Percentiles rank a stretch among this genome's conserved stretches.
Evolutionary conservation across 495 filamentous ascomycete species (phyloP).

Genomic region (Penicillium longicatenatum): DNA sequence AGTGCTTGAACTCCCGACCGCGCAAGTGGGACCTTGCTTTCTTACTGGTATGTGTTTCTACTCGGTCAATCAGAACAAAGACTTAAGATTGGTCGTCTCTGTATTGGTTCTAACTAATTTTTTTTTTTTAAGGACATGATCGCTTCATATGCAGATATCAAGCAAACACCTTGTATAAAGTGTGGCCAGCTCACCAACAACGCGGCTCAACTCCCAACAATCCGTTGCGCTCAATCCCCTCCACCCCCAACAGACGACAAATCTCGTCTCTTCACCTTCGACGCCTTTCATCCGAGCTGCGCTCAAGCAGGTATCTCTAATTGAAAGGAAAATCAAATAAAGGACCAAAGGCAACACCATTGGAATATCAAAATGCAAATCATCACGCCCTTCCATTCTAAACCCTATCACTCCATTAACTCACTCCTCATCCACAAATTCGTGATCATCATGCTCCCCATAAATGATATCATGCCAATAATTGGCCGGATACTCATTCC

Average conservation of each 20-base stretch:
- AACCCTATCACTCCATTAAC: not conserved
- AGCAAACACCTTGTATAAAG: constrained; percentile 40
- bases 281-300: constrained; percentile 31
- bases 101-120: constrained; percentile 11
- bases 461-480: constrained; percentile 32
- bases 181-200: constrained; percentile 42
- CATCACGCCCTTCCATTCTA: not conserved
- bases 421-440: not conserved
- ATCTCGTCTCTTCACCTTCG: constrained; percentile 18
- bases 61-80: not conserved
- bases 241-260: constrained; percentile 9
- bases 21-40: constrained; percentile 47
- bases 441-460: constrained; percentile 20
- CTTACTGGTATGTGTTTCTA: constrained; percentile 34
- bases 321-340: too few relatives aligned
- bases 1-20: constrained; percentile 39
- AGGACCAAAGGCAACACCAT: not conserved
- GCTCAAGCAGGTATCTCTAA: not conserved
- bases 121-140: constrained; percentile 38
- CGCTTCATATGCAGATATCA: constrained; percentile 43
- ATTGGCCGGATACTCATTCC: constrained; percentile 25
- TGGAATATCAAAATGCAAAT: not conserved
- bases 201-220: constrained; percentile 39
- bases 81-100: constrained; percentile 8
- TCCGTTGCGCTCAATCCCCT: constrained; percentile 26